Evolutionary conservation across 257 asterid species (phyloP), one percentile per base, ranked within the genome.

Genomic region (Avicennia marina): DNA sequence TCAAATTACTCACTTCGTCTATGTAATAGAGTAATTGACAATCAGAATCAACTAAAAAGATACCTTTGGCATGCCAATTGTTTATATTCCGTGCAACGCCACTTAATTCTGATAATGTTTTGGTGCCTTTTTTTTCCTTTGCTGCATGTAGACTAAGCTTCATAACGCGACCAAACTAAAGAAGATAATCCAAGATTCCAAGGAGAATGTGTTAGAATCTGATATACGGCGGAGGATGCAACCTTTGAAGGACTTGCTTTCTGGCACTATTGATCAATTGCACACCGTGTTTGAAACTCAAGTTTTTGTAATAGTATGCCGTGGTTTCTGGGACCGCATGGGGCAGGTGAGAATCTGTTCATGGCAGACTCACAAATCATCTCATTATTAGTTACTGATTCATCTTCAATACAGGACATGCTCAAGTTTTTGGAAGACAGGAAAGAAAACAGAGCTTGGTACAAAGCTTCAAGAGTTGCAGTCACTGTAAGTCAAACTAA

Each of bases 281-380:
- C 90, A 88, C 29, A 22, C 53, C 4, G 75, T 78, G 16, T 77
- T 91, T 20, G 94, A 91, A 41, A 78, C 82, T 7, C 95, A 79
- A 50, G 94, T 91, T 18, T 88, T 91, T 64, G 74, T 91, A 18
- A 77, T 78, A 31, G 66, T 91, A 33, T 79, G 90, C 48, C 79
- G 95, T 61, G 88, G 90, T 39, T 81, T 81, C 69, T 91, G 98
- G 98, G 98, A 85, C 74, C 82, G 96, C 11, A 85, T 86, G 87
- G 96, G 96, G 53, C 98, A 91, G 96, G 96, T 91, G 25, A 2
- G 32, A 36, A 20, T 9, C 24, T 7, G 13, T 39, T 1, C 3
- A 26, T 16, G 56, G 20, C 21, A 26, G 9, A n/a, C 12, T n/a
- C n/a, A n/a, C n/a, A n/a, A n/a, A n/a, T n/a, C n/a, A n/a, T n/a